Evolutionary conservation across 345 rosid species (phyloP), one percentile per base, ranked within the genome.

Genomic region (Citrus sp.): DNA sequence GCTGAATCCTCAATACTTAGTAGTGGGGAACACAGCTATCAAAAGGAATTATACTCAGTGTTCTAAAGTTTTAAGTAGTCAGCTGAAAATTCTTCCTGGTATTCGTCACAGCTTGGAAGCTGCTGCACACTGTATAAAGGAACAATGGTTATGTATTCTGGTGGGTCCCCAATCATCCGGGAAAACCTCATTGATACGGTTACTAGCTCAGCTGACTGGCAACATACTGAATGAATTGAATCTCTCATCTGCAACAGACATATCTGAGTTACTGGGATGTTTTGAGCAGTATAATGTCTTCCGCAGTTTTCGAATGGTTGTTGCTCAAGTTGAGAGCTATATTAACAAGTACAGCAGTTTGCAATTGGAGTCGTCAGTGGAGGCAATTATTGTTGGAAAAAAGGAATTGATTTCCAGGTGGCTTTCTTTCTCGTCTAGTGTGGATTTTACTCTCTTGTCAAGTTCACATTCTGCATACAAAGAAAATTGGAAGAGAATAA

Each of bases 211-310:
- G 73, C 92, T 95, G 72, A 88, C 93, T 42, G 98, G 99, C 67
- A 93, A 89, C 72, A 79, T 82, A 34, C 88, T 95, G 42, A 88
- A 92, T 74, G 99, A 95, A 82, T 42, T 95, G 74, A 91, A 87
- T 86, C 97, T 95, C 80, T 93, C 99, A 38, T 85, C 98, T 75
- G 91, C 95, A 21, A 91, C 99, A 67, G 99, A 95, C 84, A 93
- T 93, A 74, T 95, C 98, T 65, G 99, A 95, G 77, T 82, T 95
- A 74, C 94, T 95, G 73, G 99, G 99, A 78, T 88, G 96, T 88
- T 95, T 95, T 84, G 99, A 95, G 90, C 99, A 95, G 79, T 93
- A 90, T 78, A 88, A 92, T 77, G 92, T 93, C n/a, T 88, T 86
- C 75, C 93, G 97, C 55, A 86, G 86, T 85, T 86, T 93, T 80